Percentiles rank a stretch among this genome's conserved stretches.
Evolutionary conservation across 495 filamentous ascomycete genomes (phyloP).

Genomic region (Aspergillus nidulans): DNA sequence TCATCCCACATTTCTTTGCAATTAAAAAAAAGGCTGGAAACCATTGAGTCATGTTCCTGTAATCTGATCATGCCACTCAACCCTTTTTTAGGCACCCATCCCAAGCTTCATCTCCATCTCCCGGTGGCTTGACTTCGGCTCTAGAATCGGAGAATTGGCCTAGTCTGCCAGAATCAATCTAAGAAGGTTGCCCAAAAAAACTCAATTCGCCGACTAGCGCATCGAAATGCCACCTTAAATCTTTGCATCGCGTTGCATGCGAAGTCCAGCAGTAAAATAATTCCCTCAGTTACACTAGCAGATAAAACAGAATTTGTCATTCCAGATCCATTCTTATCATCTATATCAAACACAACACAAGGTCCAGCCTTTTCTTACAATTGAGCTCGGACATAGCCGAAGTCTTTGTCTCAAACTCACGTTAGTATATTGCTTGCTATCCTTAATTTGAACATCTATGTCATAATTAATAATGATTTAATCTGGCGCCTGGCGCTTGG

Average conservation of each 20-base stretch:
- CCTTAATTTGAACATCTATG: neutral
- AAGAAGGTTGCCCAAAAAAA: neutral
- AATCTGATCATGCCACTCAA: neutral
- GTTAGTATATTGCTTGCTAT: no score
- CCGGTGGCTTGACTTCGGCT: neutral
- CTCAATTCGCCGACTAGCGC: neutral
- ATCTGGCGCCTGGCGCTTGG: neutral
- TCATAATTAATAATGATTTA: neutral
- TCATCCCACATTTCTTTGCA: neutral
- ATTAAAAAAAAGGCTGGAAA: no score
- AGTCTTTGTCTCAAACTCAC: neutral
- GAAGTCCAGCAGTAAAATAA: no score
- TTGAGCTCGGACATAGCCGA: neutral
- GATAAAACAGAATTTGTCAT: neutral
- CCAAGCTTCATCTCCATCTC: neutral
- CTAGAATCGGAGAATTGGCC: neutral
- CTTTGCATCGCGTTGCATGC: neutral
- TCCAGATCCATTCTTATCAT: neutral
- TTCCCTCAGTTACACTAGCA: neutral
- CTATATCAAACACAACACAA: neutral
- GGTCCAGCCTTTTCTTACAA: neutral
- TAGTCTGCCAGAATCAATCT: neutral
- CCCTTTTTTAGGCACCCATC: no score
- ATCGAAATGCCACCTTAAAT: neutral
- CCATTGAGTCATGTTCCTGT: neutral